Evolutionary conservation across 805 yeast genomes (phyloP).

Genomic region (Pichia exigua): DNA sequence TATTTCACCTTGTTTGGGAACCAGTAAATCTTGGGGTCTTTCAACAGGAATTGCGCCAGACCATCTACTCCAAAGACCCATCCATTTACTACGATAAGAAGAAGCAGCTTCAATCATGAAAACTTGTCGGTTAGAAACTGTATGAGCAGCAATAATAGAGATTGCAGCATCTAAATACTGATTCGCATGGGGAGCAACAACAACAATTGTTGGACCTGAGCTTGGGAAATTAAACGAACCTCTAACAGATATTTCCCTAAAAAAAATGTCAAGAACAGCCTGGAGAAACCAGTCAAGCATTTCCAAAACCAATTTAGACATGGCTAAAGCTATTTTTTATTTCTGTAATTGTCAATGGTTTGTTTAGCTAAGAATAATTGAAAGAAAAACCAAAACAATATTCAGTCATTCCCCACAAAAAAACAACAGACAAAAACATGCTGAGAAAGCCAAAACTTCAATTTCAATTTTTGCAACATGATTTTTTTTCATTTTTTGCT

Average conservation of each 20-base stretch:
- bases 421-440: neutral
- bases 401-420: neutral
- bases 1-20: constrained; percentile 53
- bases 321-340: neutral
- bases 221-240: constrained; percentile 70
- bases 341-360: neutral
- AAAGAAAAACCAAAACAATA: too few species aligned
- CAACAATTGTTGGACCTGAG: constrained; percentile 81
- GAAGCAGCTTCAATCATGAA: constrained; percentile 81
- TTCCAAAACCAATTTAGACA: constrained; percentile 16
- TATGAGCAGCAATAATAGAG: constrained; percentile 64
- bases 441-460: too few species aligned
- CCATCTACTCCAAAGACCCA: constrained; percentile 69
- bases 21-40: constrained; percentile 80
- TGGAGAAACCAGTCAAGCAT: constrained; percentile 25
- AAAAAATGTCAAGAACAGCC: constrained; percentile 46
- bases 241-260: constrained; percentile 81
- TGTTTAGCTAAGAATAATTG: neutral
- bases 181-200: constrained; percentile 97
- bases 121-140: constrained; percentile 57
- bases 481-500: too few species aligned
- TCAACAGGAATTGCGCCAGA: constrained; percentile 85
- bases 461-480: neutral
- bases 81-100: constrained; percentile 56
- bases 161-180: constrained; percentile 68